A percentile compares a stretch with the other conserved stretches of the same genome.
These are phyloP conservation scores for Quercus bicolor DNA, from an alignment of 306 rosid species.

Conservation along the genomic window DNA sequence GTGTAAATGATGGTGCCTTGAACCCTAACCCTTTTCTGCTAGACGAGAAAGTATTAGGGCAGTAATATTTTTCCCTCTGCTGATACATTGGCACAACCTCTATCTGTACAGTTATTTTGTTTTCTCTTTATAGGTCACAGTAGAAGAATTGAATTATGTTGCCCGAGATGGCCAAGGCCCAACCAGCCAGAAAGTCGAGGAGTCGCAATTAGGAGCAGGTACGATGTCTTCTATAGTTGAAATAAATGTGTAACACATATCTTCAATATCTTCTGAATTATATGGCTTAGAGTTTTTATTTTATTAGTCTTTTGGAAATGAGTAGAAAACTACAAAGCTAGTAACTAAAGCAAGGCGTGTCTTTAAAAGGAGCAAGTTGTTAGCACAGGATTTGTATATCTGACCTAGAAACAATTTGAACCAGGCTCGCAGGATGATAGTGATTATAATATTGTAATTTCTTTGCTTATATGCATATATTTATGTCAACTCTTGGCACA, in stretches of 20 bases:
- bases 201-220: constrained; percentile 29
- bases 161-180: constrained; percentile 5
- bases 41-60: no score
- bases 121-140: constrained; percentile 45
- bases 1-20: neutral
- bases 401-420: neutral
- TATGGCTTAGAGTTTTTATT: neutral
- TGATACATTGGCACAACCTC: neutral
- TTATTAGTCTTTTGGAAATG: neutral
- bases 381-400: neutral
- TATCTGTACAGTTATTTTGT: neutral
- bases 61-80: neutral
- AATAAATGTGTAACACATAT: neutral
- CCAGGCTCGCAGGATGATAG: neutral
- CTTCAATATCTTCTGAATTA: constrained; percentile 2
- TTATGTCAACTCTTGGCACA: neutral
- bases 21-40: no score
- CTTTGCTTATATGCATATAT: neutral
- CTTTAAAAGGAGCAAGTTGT: neutral
- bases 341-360: neutral
- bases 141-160: constrained; percentile 55
- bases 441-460: neutral
- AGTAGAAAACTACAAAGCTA: neutral
- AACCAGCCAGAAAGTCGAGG: constrained; percentile 6
- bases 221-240: constrained; percentile 8